Evolutionary conservation across 306 rosid species (phyloP).

Genomic region (Calophaca sinica): DNA sequence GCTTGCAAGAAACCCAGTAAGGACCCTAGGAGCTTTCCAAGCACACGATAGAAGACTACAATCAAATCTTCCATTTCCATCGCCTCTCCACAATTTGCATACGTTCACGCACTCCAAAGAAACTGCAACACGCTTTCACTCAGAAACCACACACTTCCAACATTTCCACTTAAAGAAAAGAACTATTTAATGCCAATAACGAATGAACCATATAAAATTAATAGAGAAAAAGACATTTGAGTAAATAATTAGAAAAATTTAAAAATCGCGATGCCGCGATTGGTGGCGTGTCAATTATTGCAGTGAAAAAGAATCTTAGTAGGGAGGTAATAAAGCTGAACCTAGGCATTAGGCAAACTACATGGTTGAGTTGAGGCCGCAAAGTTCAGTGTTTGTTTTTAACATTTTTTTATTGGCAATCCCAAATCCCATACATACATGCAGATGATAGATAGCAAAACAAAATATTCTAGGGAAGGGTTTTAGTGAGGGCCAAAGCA

Average conservation of each 20-base stretch:
- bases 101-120: constrained; percentile 89
- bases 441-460: background rate
- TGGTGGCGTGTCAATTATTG: constrained; percentile 21
- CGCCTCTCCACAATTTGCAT: constrained; percentile 79
- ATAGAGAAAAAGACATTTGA: background rate
- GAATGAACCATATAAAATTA: background rate
- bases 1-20: constrained; percentile 93
- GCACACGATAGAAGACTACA: constrained; percentile 85
- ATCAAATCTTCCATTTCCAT: constrained; percentile 83
- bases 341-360: constrained; percentile 28
- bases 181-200: background rate
- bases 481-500: constrained; percentile 35
- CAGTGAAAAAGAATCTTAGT: constrained; percentile 1
- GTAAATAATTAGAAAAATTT: constrained; percentile 16
- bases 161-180: constrained; percentile 1
- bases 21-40: constrained; percentile 93
- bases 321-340: constrained; percentile 9
- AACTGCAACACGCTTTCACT: constrained; percentile 58
- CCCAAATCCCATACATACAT: background rate
- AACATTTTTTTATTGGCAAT: constrained; percentile 27
- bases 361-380: constrained; percentile 20
- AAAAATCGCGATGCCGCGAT: constrained; percentile 23
- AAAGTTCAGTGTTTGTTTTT: constrained; percentile 26
- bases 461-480: background rate
- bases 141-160: constrained; percentile 47